Base-by-base conservation (phyloP, 1,284 basidiomycete genomes). In the Thelephora terrestris region DNA sequence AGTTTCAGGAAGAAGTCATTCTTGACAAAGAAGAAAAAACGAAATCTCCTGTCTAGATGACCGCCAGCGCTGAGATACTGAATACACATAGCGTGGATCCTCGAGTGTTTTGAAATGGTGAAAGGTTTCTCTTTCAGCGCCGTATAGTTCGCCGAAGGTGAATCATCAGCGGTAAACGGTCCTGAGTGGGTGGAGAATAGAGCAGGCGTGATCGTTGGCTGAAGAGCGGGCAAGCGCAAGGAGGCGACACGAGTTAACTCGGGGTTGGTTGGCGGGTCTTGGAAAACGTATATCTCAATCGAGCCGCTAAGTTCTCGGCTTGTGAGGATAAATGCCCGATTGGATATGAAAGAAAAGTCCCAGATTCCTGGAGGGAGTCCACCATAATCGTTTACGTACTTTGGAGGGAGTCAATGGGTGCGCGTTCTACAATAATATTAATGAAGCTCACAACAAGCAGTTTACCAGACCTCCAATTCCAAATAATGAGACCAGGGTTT, bases 381-480 rank as follows among this genome's bases (percentile, higher is more conserved):
- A 5, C 53, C 21, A n/a, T 42, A 50, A 17, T 53, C 58, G 6
- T 53, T 38, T 5, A 52, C 51, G 45, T 61, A 52, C 67, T 69
- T 46, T 46, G 21, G 25, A 35, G 38, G 23, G 32, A 3, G 43
- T 36, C 7, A 45, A 32, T 17, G 9, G 16, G 25, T 29, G 48
- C 16, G n/a, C 2, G 21, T 42, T 21, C n/a, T n/a, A n/a, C 18
- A 38, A 29, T 16, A 39, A 27, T 45, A n/a, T 25, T n/a, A 43
- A 17, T 29, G n/a, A 47, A 18, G 66, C 71, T 38, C 52, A 78
- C 77, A 39, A 71, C 64, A 38, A 77, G 55, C 24, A 65, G n/a
- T 10, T 61, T 53, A 0, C 71, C 74, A 1, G 65, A 69, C 51
- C 59, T 68, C 78, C 79, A 80, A 48, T 77, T 73, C 75, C 75